Percentiles rank a stretch among this genome's conserved stretches.
Evolutionary conservation across 495 filamentous ascomycete genomes (phyloP).

Genomic region (Penicillium canescens): DNA sequence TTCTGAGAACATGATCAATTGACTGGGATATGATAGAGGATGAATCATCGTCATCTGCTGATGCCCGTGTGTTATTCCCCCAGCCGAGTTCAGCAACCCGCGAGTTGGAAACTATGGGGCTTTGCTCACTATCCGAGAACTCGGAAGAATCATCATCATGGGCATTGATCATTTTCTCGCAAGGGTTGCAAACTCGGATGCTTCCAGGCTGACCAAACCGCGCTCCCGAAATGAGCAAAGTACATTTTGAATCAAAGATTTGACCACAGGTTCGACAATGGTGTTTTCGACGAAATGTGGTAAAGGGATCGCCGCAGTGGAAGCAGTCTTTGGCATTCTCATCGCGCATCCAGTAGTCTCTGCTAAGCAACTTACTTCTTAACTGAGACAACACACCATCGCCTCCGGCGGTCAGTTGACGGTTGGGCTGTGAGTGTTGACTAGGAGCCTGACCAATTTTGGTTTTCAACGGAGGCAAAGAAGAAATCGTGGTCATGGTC

Average conservation of each 20-base stretch:
- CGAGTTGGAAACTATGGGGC: slow-evolving; percentile 41
- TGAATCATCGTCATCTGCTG: slow-evolving; percentile 44
- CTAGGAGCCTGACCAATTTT: slow-evolving; percentile 17
- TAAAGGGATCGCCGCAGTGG: slow-evolving; percentile 83
- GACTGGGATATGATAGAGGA: slow-evolving; percentile 48
- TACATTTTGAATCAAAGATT: slow-evolving; percentile 98
- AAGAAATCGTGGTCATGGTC: slow-evolving; percentile 27
- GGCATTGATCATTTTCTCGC: slow-evolving; percentile 86
- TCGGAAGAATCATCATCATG: slow-evolving; percentile 90
- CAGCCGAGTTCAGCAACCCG: slow-evolving; percentile 37
- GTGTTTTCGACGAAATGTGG: slow-evolving; percentile 93
- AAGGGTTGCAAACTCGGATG: slow-evolving; percentile 92
- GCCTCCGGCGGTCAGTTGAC: slow-evolving; percentile 15
- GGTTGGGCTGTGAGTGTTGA: slow-evolving; percentile 22
- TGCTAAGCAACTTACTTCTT: slow-evolving; percentile 81
- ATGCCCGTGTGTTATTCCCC: slow-evolving; percentile 23
- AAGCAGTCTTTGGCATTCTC: slow-evolving; percentile 99
- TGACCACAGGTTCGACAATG: slow-evolving; percentile 92
- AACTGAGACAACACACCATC: slow-evolving; percentile 51
- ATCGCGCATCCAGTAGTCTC: slow-evolving; percentile 99
- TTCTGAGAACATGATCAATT: slow-evolving; percentile 46
- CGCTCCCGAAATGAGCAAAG: slow-evolving; percentile 79
- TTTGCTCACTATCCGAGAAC: slow-evolving; percentile 74
- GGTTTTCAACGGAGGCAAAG: slow-evolving; percentile 36
- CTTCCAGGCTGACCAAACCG: slow-evolving; percentile 85